A percentile compares a stretch with the other conserved stretches of the same genome.
phyloP scores from a whole-genome alignment of 2,329 filamentous ascomycete species.

The Ophiostoma angusticollis region DNA sequence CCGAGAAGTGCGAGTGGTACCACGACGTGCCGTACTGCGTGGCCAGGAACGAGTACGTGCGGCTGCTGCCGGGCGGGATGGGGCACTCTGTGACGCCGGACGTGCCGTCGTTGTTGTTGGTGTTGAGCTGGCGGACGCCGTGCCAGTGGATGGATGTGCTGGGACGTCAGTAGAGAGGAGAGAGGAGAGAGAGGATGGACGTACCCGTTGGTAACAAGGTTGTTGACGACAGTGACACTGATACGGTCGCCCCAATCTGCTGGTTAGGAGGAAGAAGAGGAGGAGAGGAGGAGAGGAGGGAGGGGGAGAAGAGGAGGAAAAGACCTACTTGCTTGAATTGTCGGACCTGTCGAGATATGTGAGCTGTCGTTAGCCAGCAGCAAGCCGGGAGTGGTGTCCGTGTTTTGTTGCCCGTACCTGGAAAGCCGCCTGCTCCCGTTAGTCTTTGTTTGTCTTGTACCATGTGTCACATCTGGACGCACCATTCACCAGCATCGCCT shows the following conservation, averaged over 20 bases:
- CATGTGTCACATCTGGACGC: too few relatives aligned
- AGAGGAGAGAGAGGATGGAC: background rate
- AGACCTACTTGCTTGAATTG: conserved; percentile 5
- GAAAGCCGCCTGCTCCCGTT: conserved; percentile 3
- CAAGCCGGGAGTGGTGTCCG: too few relatives aligned
- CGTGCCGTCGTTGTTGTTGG: conserved; percentile 40
- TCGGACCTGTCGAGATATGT: conserved; percentile 5
- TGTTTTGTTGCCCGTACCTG: too few relatives aligned
- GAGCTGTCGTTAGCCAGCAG: too few relatives aligned
- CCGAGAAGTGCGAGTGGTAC: conserved; percentile 50
- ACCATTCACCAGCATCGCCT: conserved; percentile 16
- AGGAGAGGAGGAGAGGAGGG: background rate
- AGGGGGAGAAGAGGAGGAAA: background rate
- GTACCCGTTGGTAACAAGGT: conserved; percentile 34
- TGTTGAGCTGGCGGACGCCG: conserved; percentile 35
- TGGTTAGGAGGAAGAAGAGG: too few relatives aligned
- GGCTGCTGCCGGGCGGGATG: conserved; percentile 45
- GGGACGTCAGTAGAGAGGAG: conserved; percentile 1
- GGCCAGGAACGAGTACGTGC: conserved; percentile 41
- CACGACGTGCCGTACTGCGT: conserved; percentile 42
- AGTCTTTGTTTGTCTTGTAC: background rate
- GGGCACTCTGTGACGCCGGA: conserved; percentile 49
- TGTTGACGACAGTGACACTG: conserved; percentile 52
- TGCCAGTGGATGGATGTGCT: conserved; percentile 40
- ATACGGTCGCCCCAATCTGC: conserved; percentile 37